Conservation (phyloP, 2,329 filamentous ascomycete genomes). For the Chlorencoelia australis region DNA sequence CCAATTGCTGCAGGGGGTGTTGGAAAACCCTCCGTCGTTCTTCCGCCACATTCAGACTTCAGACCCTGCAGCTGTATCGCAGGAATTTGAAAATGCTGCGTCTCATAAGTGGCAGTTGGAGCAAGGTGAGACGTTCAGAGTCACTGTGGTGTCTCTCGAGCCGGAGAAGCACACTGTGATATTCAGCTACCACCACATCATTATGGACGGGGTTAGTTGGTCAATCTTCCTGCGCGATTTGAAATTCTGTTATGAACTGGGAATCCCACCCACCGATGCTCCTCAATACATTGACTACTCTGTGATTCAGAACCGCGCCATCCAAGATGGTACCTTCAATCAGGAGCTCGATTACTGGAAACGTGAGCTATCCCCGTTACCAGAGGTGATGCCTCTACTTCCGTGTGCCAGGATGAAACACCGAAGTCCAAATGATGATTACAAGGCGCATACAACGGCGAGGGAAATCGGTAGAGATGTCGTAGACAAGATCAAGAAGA, state of each 20-base stretch:
- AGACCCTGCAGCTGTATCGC: too few relatives aligned
- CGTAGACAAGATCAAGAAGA: neutral
- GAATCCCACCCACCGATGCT: neutral
- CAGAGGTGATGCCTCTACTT: constrained; percentile 26
- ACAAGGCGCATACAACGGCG: neutral
- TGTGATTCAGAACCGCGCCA: constrained; percentile 22
- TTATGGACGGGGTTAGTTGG: constrained; percentile 38
- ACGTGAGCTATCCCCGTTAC: constrained; percentile 16
- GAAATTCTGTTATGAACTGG: neutral
- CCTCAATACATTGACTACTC: constrained; percentile 31
- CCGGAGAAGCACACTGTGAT: too few relatives aligned
- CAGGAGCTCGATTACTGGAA: constrained; percentile 30
- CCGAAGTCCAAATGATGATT: constrained; percentile 9
- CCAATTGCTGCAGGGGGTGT: too few relatives aligned
- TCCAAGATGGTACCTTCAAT: constrained; percentile 22
- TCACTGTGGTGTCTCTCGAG: too few relatives aligned
- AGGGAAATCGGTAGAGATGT: neutral
- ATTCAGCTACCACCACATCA: constrained; percentile 39
- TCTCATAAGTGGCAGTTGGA: too few relatives aligned
- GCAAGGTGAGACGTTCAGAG: too few relatives aligned
- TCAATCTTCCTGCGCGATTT: constrained; percentile 29
- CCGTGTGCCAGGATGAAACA: constrained; percentile 21
- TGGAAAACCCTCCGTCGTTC: too few relatives aligned
- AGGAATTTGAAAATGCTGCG: too few relatives aligned
- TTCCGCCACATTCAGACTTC: too few relatives aligned